These are phyloP conservation scores for Botrytis medusae DNA, from an alignment of 2,329 filamentous ascomycete species.

Conservation along the genomic window DNA sequence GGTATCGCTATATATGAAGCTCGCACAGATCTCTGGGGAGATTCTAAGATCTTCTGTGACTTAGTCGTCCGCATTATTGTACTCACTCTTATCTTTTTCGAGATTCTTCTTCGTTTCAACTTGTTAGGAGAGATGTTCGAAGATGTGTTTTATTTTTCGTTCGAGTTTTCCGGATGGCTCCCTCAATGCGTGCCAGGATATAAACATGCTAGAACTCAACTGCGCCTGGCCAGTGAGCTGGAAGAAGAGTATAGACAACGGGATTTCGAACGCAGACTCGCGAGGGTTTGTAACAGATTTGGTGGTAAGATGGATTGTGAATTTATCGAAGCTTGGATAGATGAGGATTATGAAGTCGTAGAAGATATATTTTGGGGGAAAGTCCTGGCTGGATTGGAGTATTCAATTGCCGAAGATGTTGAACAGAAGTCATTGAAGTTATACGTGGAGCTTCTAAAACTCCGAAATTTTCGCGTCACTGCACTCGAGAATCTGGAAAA, in stretches of 20 bases:
- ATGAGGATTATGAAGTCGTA: not conserved
- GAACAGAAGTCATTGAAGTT: not conserved
- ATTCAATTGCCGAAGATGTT: not conserved
- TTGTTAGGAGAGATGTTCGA: not conserved
- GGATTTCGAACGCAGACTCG: not conserved
- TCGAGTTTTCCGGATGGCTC: not conserved
- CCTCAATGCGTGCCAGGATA: accelerated
- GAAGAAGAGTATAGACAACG: not conserved
- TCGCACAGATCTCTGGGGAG: not conserved
- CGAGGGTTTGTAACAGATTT: not conserved
- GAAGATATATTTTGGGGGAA: not conserved
- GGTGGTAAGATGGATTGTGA: not conserved
- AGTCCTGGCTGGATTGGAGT: not conserved
- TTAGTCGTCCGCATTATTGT: accelerated
- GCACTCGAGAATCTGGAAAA: not conserved
- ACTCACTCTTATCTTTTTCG: not conserved
- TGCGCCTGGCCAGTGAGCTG: not conserved
- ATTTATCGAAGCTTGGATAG: not conserved
- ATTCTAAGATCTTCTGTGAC: not conserved
- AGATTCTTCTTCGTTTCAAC: not conserved
- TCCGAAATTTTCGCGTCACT: not conserved
- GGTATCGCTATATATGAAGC: accelerated
- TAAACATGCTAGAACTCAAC: not conserved
- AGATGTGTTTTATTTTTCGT: not conserved
- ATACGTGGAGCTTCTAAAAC: not conserved